Conservation (phyloP, 306 rosid species). For the Parietaria judaica region DNA sequence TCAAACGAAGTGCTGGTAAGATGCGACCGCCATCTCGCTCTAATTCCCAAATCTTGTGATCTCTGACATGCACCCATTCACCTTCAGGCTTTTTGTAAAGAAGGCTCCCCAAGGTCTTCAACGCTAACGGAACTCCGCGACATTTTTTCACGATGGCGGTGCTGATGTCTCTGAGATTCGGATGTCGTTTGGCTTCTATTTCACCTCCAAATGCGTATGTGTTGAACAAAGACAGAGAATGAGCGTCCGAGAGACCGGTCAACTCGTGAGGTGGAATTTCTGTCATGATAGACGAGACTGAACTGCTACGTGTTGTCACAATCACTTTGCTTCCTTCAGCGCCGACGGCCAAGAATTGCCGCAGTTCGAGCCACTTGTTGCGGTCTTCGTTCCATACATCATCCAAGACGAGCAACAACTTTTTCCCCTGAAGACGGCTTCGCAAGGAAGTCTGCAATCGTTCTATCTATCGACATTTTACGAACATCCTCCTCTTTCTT, state of each 20-base stretch:
- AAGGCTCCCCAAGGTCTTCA: neutral
- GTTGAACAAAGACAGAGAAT: neutral
- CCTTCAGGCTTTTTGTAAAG: neutral
- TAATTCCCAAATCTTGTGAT: neutral
- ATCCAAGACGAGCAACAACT: neutral
- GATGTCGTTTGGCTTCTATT: neutral
- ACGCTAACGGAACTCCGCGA: neutral
- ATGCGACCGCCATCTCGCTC: neutral
- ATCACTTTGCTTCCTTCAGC: neutral
- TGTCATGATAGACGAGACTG: neutral
- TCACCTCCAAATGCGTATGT: neutral
- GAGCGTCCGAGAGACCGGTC: neutral
- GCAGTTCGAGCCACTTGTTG: neutral
- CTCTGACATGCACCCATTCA: neutral
- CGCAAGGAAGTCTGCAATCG: neutral
- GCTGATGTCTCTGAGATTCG: neutral
- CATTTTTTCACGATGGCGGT: neutral
- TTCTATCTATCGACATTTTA: conserved; percentile 1
- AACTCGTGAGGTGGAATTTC: neutral
- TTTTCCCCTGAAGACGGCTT: neutral
- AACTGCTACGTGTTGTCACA: neutral
- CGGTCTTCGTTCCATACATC: neutral
- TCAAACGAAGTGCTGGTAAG: neutral
- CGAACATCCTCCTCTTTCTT: neutral
- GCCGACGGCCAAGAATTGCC: neutral